Evolutionary conservation across 192 early-diverging fungal species (phyloP).

Genomic region (Backusella psychrophila): DNA sequence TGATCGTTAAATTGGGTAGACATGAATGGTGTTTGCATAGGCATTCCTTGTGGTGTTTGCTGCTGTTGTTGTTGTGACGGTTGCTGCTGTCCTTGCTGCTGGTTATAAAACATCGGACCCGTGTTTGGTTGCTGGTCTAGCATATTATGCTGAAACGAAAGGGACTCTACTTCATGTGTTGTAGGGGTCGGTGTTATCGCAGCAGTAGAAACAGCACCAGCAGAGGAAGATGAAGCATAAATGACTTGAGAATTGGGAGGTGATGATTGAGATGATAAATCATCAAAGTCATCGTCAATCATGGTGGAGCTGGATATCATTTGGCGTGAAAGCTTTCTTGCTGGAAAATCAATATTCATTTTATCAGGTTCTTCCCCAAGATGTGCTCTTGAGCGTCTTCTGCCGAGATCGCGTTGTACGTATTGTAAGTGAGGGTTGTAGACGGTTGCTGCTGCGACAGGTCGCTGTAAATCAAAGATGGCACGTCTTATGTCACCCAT

Average conservation of each 20-base stretch:
- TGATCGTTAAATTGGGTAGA: not conserved
- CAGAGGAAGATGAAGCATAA: not conserved
- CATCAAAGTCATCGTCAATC: constrained; percentile 11
- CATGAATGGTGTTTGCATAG: not conserved
- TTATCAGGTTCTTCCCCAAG: not conserved
- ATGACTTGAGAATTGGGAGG: not conserved
- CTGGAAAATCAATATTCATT: constrained; percentile 8
- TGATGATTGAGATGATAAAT: constrained; percentile 12
- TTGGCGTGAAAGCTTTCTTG: constrained; percentile 6
- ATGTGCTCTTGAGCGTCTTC: constrained; percentile 8
- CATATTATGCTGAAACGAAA: not conserved
- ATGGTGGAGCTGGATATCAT: not conserved
- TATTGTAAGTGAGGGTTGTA: constrained; percentile 5
- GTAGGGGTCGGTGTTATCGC: not conserved
- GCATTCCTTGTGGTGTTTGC: not conserved
- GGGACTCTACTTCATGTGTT: not conserved
- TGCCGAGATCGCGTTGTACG: not conserved
- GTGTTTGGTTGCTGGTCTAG: not conserved
- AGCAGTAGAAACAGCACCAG: not conserved
- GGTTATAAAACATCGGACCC: not conserved
- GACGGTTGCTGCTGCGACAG: not conserved
- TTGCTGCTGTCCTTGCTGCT: not conserved
- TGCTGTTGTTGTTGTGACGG: not conserved
- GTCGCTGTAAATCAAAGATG: constrained; percentile 11
- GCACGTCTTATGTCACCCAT: constrained; percentile 9